Conservation (phyloP, 495 filamentous ascomycete genomes). For the Aspergillus campestris region DNA sequence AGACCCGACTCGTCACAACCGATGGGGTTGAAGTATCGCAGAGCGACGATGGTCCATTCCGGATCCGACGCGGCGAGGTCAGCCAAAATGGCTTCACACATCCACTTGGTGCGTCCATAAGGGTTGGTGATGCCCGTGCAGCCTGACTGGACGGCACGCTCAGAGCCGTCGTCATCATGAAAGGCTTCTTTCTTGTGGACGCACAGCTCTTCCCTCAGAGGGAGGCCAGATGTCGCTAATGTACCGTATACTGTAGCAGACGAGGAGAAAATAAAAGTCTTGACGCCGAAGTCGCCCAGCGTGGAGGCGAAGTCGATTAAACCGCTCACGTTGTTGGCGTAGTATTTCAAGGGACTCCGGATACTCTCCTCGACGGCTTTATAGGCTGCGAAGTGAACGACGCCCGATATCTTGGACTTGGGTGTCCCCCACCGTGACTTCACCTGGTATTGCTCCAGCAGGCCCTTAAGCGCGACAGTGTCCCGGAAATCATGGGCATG, state of each 20-base stretch:
- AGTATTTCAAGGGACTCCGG: conserved; percentile 49
- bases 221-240: conserved; percentile 42
- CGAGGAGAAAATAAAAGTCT: conserved; percentile 58
- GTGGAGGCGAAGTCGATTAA: conserved; percentile 50
- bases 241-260: conserved; percentile 60
- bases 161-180: conserved; percentile 22
- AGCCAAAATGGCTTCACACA: conserved; percentile 56
- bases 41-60: conserved; percentile 51
- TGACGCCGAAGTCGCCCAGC: conserved; percentile 50
- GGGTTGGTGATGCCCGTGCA: conserved; percentile 53
- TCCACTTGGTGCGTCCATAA: conserved; percentile 59
- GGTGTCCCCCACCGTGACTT: conserved; percentile 27
- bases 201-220: conserved; percentile 52
- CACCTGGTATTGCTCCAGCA: conserved; percentile 32
- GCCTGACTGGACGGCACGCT: conserved; percentile 28
- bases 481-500: conserved; percentile 52
- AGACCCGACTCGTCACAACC: conserved; percentile 57
- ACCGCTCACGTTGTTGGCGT: conserved; percentile 57
- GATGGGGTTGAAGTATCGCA: conserved; percentile 63
- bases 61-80: conserved; percentile 51
- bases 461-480: conserved; percentile 27
- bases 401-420: conserved; percentile 48
- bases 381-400: conserved; percentile 58
- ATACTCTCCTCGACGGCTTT: conserved; percentile 50
- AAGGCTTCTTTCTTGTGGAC: conserved; percentile 42